These are phyloP conservation scores for Vicia villosa DNA, from an alignment of 306 rosid species.

Conservation along the genomic window DNA sequence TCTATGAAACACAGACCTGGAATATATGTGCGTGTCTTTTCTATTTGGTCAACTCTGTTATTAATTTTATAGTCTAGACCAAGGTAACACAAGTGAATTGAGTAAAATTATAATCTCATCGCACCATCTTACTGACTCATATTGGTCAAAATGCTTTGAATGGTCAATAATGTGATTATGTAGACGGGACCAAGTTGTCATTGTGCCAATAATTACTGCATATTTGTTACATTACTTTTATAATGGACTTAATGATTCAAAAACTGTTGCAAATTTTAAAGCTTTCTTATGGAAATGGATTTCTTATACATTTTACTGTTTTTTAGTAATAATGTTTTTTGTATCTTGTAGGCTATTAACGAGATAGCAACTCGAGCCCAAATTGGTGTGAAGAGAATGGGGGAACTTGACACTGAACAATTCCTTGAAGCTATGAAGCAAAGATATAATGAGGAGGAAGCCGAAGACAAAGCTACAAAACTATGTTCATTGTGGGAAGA, in stretches of 20 bases:
- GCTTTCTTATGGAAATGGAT: no score
- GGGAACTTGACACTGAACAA: conserved; percentile 82
- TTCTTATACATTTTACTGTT: conserved; percentile 9
- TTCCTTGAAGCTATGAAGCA: conserved; percentile 73
- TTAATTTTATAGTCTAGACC: no score
- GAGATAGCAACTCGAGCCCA: conserved; percentile 52
- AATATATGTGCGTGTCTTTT: neutral
- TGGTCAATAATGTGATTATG: conserved; percentile 22
- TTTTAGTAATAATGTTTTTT: conserved; percentile 12
- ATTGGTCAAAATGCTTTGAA: neutral
- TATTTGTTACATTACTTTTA: no score
- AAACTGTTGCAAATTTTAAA: neutral
- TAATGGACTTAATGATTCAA: neutral
- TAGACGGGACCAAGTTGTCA: conserved; percentile 1
- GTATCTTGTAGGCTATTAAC: conserved; percentile 59
- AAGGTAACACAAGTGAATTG: no score
- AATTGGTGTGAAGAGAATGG: conserved; percentile 89
- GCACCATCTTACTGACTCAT: no score
- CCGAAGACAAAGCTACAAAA: no score
- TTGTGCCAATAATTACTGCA: neutral
- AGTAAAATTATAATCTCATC: no score
- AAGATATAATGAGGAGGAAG: conserved; percentile 75
- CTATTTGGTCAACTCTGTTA: neutral
- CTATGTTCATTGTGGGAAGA: no score
- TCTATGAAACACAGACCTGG: neutral